phyloP scores from a whole-genome alignment of 2,329 filamentous ascomycete genomes.

The Blastomyces percursus region DNA sequence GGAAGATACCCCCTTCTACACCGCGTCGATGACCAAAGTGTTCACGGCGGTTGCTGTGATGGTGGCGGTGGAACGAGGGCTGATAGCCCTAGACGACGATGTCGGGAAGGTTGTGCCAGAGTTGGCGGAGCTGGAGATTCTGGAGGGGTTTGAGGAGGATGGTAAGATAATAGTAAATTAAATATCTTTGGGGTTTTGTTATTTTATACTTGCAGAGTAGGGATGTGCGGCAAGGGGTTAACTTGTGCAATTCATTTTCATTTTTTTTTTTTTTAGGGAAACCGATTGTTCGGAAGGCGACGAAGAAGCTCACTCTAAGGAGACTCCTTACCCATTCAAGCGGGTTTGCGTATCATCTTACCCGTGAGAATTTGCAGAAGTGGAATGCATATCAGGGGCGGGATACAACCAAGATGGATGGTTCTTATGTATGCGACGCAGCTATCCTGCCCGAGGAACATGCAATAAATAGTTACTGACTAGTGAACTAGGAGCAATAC shows the following conservation, averaged over 20 bases:
- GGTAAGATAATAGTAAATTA: not conserved
- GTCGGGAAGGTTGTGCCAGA: not conserved
- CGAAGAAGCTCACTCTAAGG: not conserved
- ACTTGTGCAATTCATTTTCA: not conserved
- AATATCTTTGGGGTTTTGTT: not conserved
- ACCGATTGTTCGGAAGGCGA: not conserved
- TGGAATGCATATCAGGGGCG: not conserved
- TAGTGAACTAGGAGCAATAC: constrained; percentile 8
- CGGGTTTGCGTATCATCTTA: constrained; percentile 1
- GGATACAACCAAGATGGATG: not conserved
- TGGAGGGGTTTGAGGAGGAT: constrained; percentile 3
- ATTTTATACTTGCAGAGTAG: not conserved
- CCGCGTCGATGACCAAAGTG: constrained; percentile 13
- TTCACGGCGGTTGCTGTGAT: constrained; percentile 4
- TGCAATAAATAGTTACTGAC: not conserved
- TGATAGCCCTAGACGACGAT: constrained; percentile 3
- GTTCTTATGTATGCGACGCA: not conserved
- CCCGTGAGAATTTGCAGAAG: not conserved
- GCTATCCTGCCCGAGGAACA: not conserved
- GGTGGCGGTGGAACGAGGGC: not conserved
- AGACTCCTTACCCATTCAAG: not conserved
- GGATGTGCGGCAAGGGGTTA: not conserved
- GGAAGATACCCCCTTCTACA: constrained; percentile 14
- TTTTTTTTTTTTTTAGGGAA: not conserved
- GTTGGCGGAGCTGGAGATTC: not conserved